Conservation (phyloP, 2,329 filamentous ascomycete species). For the Penicillium sp. region DNA sequence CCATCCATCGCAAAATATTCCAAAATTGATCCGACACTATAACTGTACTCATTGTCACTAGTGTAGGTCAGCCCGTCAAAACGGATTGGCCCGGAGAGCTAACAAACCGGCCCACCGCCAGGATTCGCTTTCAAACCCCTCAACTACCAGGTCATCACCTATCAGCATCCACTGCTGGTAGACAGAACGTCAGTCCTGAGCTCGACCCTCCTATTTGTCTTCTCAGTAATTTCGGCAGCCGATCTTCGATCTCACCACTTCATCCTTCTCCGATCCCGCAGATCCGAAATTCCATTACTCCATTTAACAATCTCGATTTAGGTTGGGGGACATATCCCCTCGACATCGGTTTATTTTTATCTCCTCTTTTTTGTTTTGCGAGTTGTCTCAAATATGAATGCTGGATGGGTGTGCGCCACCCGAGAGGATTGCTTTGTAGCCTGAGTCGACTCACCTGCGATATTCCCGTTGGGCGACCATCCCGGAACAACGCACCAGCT, state of each 20-base stretch:
- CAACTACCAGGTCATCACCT: conserved; percentile 5
- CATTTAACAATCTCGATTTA: conserved; percentile 1
- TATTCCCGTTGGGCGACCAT: conserved; percentile 28
- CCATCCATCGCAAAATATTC: neutral
- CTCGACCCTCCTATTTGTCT: conserved; percentile 13
- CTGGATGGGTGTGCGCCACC: conserved; percentile 30
- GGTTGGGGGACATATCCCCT: conserved; percentile 11
- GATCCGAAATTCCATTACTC: conserved; percentile 7
- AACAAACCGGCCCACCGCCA: conserved; percentile 15
- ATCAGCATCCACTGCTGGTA: conserved; percentile 11
- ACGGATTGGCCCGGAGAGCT: conserved; percentile 10
- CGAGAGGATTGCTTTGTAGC: conserved; percentile 34
- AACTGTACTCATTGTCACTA: conserved; percentile 1
- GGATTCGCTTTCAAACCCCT: conserved; percentile 5
- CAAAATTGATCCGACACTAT: neutral
- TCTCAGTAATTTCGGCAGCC: conserved; percentile 8
- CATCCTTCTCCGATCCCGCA: conserved; percentile 2
- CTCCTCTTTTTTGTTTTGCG: conserved; percentile 1
- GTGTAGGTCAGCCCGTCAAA: neutral
- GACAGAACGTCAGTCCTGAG: conserved; percentile 24
- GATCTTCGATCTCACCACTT: conserved; percentile 2
- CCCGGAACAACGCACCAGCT: conserved; percentile 34
- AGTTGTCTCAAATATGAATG: conserved; percentile 30
- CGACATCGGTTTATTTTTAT: neutral
- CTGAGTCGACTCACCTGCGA: conserved; percentile 30